These are phyloP conservation scores for Hypoxylon sp. DNA, from an alignment of 2,329 filamentous ascomycete genomes.

Conservation along the genomic window DNA sequence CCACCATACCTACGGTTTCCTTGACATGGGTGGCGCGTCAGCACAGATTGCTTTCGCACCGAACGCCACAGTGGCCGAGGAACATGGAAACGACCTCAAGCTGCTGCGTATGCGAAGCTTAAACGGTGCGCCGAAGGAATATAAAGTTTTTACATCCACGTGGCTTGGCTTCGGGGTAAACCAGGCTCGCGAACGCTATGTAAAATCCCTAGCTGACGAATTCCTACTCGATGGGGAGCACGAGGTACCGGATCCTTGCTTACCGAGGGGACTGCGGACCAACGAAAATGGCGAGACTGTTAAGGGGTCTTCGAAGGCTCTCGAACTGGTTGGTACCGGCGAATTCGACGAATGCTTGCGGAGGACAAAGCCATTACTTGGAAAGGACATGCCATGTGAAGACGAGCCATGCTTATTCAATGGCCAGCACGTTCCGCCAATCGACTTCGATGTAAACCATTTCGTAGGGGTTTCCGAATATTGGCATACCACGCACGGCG, in stretches of 20 bases:
- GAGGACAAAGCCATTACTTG: constrained; percentile 84
- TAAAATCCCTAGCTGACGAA: constrained; percentile 78
- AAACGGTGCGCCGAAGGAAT: constrained; percentile 80
- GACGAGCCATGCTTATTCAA: constrained; percentile 90
- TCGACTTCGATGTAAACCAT: constrained; percentile 97
- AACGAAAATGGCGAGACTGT: constrained; percentile 75
- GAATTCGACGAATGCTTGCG: constrained; percentile 86
- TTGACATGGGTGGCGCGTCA: constrained; percentile 98
- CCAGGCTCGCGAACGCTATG: constrained; percentile 85
- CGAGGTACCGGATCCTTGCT: constrained; percentile 89
- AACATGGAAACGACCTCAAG: constrained; percentile 90
- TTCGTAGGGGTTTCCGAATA: constrained; percentile 98
- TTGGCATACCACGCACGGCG: constrained; percentile 97
- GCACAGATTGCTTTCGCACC: constrained; percentile 98
- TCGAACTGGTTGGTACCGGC: constrained; percentile 82
- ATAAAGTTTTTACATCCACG: constrained; percentile 92
- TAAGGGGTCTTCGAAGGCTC: constrained; percentile 54
- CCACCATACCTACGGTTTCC: constrained; percentile 95
- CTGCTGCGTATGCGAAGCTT: constrained; percentile 85
- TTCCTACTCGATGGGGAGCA: constrained; percentile 67
- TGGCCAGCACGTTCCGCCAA: constrained; percentile 90
- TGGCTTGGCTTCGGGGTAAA: constrained; percentile 99
- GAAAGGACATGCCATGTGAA: constrained; percentile 86
- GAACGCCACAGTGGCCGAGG: constrained; percentile 88
- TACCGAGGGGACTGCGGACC: constrained; percentile 81